These are phyloP conservation scores for Ceratobasidium sp. DNA, from an alignment of 1,284 basidiomycete genomes.

Conservation along the genomic window DNA sequence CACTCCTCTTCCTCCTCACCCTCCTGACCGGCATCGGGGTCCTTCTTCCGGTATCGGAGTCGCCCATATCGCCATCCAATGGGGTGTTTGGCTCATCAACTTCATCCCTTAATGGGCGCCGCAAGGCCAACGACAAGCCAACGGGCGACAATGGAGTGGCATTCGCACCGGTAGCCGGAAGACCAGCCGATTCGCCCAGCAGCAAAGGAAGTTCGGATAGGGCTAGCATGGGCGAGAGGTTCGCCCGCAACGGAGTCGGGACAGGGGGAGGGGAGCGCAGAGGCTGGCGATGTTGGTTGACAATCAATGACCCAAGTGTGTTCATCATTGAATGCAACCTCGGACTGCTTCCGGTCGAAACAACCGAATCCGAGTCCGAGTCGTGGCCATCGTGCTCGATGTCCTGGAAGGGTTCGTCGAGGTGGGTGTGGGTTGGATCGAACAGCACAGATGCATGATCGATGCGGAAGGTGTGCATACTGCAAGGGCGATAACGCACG, in stretches of 20 bases:
- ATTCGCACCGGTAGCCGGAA: slow-evolving; percentile 26
- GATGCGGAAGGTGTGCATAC: slow-evolving; percentile 15
- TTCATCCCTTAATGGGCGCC: slow-evolving; percentile 18
- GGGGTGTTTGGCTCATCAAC: slow-evolving; percentile 17
- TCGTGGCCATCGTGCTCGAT: slow-evolving; percentile 13
- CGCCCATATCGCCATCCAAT: slow-evolving; percentile 16
- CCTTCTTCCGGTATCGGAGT: slow-evolving; percentile 26
- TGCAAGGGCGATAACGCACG: slow-evolving; percentile 29
- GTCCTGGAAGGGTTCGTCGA: slow-evolving; percentile 20
- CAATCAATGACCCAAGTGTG: slow-evolving; percentile 16
- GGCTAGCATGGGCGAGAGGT: slow-evolving; percentile 20
- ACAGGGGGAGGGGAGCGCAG: slow-evolving; percentile 33
- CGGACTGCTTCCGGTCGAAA: not conserved
- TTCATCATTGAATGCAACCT: slow-evolving; percentile 15
- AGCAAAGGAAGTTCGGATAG: slow-evolving; percentile 26
- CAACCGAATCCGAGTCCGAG: slow-evolving; percentile 25
- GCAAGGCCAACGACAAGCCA: slow-evolving; percentile 12
- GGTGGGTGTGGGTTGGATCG: slow-evolving; percentile 22
- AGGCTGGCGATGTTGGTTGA: slow-evolving; percentile 12
- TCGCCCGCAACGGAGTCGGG: slow-evolving; percentile 7
- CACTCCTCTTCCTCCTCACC: slow-evolving; percentile 28
- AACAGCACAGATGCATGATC: slow-evolving; percentile 27
- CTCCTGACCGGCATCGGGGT: slow-evolving; percentile 22
- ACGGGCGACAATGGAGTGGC: slow-evolving; percentile 31
- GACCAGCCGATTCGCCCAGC: slow-evolving; percentile 4